These are phyloP conservation scores for Sisymbrium altissimum DNA, from an alignment of 345 rosid species.

Conservation along the genomic window DNA sequence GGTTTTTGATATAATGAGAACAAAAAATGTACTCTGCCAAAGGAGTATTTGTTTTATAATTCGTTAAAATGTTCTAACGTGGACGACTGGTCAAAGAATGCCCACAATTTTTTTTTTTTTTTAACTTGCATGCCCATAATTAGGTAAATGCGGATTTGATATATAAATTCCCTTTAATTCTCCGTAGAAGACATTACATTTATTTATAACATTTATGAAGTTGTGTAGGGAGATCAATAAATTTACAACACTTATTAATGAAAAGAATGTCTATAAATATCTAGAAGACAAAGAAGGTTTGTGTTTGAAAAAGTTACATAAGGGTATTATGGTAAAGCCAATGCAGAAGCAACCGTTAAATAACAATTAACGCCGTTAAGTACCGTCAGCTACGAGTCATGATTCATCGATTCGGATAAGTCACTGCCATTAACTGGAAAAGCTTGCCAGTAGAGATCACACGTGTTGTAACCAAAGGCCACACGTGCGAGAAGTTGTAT, in stretches of 20 bases:
- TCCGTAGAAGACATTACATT: not conserved
- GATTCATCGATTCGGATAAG: not conserved
- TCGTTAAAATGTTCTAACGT: conserved; percentile 1
- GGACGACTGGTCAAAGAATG: conserved; percentile 23
- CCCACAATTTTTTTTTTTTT: conserved; percentile 7
- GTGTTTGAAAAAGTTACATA: not conserved
- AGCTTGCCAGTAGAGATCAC: conserved; percentile 18
- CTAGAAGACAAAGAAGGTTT: not conserved
- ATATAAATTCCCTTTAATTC: not conserved
- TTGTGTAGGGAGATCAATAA: not conserved
- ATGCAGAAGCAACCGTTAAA: not conserved
- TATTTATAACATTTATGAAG: not conserved
- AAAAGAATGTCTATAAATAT: not conserved
- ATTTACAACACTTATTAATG: not conserved
- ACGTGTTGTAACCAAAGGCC: conserved; percentile 6
- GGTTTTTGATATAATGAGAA: conserved; percentile 17
- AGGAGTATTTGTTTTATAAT: not conserved
- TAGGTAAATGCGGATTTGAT: not conserved
- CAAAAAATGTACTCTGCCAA: conserved; percentile 22
- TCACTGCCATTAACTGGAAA: not conserved
- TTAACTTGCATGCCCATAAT: conserved; percentile 28
- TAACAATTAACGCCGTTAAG: not conserved
- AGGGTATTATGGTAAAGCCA: not conserved
- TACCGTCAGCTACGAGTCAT: not conserved
- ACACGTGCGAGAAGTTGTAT: conserved; percentile 26